Evolutionary conservation across 2,329 filamentous ascomycete species (phyloP).

Genomic region (Xylariaceae sp.): DNA sequence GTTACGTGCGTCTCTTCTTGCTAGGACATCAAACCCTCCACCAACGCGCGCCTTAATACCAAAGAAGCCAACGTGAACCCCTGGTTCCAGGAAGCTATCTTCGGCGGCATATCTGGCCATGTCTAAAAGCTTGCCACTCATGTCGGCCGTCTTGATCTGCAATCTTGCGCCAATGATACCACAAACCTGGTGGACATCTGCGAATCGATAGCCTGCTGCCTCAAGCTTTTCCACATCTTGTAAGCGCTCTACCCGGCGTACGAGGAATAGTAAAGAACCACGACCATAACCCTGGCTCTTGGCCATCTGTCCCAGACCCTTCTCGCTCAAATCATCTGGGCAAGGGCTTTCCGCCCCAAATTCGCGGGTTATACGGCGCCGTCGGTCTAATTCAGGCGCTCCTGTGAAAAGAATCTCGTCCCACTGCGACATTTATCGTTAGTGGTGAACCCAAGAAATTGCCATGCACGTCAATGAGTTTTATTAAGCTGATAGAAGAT

Average conservation of each 20-base stretch:
- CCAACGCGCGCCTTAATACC: conserved; percentile 49
- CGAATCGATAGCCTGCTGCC: conserved; percentile 75
- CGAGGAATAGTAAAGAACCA: conserved; percentile 77
- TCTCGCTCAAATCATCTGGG: conserved; percentile 27
- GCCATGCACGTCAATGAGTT: too few relatives aligned
- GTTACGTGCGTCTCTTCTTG: conserved; percentile 50
- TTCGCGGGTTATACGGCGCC: too few relatives aligned
- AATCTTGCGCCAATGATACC: conserved; percentile 66
- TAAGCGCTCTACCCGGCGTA: conserved; percentile 55
- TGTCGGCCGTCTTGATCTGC: conserved; percentile 63
- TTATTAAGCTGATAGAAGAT: too few relatives aligned
- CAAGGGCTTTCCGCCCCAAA: too few relatives aligned
- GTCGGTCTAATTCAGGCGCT: conserved; percentile 11
- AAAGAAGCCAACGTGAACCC: conserved; percentile 56
- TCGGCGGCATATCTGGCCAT: conserved; percentile 58
- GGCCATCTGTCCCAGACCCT: conserved; percentile 25
- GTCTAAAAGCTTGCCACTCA: conserved; percentile 56
- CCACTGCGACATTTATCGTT: conserved; percentile 35
- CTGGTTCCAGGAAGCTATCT: conserved; percentile 43
- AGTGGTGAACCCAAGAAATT: too few relatives aligned
- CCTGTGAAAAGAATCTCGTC: conserved; percentile 72
- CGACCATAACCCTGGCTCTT: conserved; percentile 48
- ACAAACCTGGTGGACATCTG: conserved; percentile 62
- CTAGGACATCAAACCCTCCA: conserved; percentile 60
- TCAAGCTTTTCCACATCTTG: conserved; percentile 61